Conservation (phyloP, 495 filamentous ascomycete genomes). For the Aspergillus ostianus region DNA sequence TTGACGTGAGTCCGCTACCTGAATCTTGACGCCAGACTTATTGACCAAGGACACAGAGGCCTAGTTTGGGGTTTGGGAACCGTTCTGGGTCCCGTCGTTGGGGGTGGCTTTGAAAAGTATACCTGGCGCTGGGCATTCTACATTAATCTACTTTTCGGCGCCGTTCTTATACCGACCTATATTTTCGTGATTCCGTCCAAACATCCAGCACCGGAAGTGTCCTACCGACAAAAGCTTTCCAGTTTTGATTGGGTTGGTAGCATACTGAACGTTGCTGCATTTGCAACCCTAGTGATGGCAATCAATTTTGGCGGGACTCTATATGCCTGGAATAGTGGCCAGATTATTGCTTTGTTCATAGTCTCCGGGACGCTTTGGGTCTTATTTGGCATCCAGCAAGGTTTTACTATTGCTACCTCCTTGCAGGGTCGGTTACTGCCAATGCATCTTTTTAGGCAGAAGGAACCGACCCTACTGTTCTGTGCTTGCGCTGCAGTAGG, state of each 20-base stretch:
- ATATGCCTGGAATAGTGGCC: conserved; percentile 27
- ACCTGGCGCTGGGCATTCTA: conserved; percentile 38
- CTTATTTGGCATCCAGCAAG: conserved; percentile 43
- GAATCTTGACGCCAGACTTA: not conserved
- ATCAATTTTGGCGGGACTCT: conserved; percentile 33
- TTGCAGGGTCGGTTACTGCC: conserved; percentile 47
- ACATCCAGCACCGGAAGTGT: conserved; percentile 40
- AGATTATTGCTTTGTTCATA: conserved; percentile 26
- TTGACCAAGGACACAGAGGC: conserved; percentile 12
- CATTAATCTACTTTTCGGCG: conserved; percentile 57
- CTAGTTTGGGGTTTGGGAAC: conserved; percentile 48
- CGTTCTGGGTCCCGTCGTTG: conserved; percentile 41
- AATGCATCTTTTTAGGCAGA: conserved; percentile 41
- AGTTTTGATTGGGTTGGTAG: conserved; percentile 32
- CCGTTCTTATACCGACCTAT: conserved; percentile 50
- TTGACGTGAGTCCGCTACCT: conserved; percentile 19
- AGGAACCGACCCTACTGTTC: conserved; percentile 43
- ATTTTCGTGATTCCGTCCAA: conserved; percentile 50
- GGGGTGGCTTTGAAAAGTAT: conserved; percentile 35
- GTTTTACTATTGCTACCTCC: conserved; percentile 47
- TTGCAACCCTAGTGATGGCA: conserved; percentile 25
- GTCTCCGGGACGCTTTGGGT: conserved; percentile 21
- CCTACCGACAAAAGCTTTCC: conserved; percentile 33
- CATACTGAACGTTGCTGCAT: conserved; percentile 26
- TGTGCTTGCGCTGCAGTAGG: conserved; percentile 29